Evolutionary conservation across 2,329 filamentous ascomycete species (phyloP).

Genomic region (Emmonsiellopsis sp.): DNA sequence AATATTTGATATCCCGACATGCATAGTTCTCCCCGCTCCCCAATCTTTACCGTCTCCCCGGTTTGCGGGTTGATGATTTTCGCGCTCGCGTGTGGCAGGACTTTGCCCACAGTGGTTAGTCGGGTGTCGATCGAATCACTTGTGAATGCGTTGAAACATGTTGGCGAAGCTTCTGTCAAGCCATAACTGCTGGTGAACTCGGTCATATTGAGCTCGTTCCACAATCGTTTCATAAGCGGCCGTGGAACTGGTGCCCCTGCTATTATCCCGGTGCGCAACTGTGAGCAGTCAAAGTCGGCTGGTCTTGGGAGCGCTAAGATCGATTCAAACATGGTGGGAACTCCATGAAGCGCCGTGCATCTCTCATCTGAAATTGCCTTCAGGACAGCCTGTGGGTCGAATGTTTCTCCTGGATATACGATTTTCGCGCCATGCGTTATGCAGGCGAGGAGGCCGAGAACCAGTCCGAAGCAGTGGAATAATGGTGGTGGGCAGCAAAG

Average conservation of each 20-base stretch:
- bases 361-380: slow-evolving; percentile 56
- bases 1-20: slow-evolving; percentile 68
- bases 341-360: slow-evolving; percentile 69
- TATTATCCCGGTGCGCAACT: slow-evolving; percentile 65
- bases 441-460: slow-evolving; percentile 62
- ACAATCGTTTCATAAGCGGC: slow-evolving; percentile 63
- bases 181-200: slow-evolving; percentile 63
- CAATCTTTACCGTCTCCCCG: slow-evolving; percentile 57
- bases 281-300: slow-evolving; percentile 37
- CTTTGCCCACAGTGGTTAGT: slow-evolving; percentile 62
- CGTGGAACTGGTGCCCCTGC: slow-evolving; percentile 68
- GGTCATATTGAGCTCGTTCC: slow-evolving; percentile 62
- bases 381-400: slow-evolving; percentile 58
- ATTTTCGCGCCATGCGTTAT: slow-evolving; percentile 68
- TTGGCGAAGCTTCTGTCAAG: slow-evolving; percentile 69
- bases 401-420: slow-evolving; percentile 65
- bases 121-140: slow-evolving; percentile 59
- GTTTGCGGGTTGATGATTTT: slow-evolving; percentile 62
- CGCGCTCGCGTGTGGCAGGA: slow-evolving; percentile 65
- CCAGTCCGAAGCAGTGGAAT: slow-evolving; percentile 79
- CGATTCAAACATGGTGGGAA: slow-evolving; percentile 76
- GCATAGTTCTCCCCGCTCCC: slow-evolving; percentile 62
- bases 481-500: slow-evolving; percentile 75
- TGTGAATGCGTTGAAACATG: slow-evolving; percentile 71
- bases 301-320: slow-evolving; percentile 43